These are phyloP conservation scores for Berkeleyomyces rouxiae DNA, from an alignment of 2,329 filamentous ascomycete genomes.

Conservation along the genomic window DNA sequence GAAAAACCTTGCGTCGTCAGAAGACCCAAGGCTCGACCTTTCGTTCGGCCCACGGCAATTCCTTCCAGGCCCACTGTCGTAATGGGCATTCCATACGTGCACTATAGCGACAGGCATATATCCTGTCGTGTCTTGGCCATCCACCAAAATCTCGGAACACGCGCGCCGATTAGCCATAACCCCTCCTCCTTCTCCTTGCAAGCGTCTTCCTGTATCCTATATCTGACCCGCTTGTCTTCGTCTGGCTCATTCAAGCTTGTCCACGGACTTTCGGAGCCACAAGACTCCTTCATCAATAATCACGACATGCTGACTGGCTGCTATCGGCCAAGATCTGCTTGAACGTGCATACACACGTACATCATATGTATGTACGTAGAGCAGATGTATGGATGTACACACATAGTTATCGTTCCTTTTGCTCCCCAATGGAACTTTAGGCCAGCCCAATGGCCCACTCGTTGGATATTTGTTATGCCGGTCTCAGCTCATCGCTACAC, in stretches of 20 bases:
- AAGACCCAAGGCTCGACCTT: background rate
- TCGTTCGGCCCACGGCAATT: slow-evolving; percentile 10
- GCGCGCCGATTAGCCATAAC: background rate
- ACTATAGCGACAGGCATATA: background rate
- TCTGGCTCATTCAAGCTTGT: background rate
- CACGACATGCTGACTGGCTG: background rate
- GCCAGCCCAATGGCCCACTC: background rate
- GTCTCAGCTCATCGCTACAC: background rate
- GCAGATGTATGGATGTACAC: too few relatives aligned
- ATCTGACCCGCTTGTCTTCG: background rate
- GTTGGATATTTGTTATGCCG: background rate
- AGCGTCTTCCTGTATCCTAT: background rate
- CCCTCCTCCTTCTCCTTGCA: background rate
- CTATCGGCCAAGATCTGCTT: background rate
- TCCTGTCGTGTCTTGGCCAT: background rate
- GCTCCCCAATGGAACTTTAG: background rate
- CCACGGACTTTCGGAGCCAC: background rate
- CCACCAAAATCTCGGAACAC: background rate
- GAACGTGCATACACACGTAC: too few relatives aligned
- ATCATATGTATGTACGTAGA: too few relatives aligned
- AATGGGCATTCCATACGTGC: background rate
- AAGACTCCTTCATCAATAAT: background rate
- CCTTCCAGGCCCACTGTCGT: background rate
- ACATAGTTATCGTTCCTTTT: background rate
- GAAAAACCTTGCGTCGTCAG: background rate